phyloP scores from a whole-genome alignment of 805 yeast genomes.

The Jamesozyma piceae region DNA sequence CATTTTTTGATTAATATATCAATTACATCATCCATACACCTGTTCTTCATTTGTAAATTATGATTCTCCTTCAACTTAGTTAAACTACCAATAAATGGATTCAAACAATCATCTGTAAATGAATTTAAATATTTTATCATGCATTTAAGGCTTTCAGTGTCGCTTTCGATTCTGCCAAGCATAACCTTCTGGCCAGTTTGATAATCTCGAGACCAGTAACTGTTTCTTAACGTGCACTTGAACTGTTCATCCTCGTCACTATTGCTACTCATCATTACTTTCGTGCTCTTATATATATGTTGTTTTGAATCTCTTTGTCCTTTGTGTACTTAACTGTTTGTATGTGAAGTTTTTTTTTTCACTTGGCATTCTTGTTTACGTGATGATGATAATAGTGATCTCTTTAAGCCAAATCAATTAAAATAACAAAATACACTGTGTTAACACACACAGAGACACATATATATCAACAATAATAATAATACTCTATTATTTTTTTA shows the following conservation, averaged over 20 bases:
- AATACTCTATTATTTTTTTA: too few relatives aligned
- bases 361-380: too few relatives aligned
- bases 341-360: too few relatives aligned
- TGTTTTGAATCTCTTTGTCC: too few relatives aligned
- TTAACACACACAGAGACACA: too few relatives aligned
- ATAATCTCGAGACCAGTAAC: constrained; percentile 16
- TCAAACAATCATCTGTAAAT: constrained; percentile 15
- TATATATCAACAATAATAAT: too few relatives aligned
- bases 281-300: too few relatives aligned
- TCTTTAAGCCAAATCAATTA: too few relatives aligned
- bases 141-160: not conserved
- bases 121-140: not conserved
- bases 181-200: constrained; percentile 23
- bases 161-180: constrained; percentile 12
- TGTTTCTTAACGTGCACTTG: not conserved
- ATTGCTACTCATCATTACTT: too few relatives aligned
- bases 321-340: too few relatives aligned
- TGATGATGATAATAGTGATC: too few relatives aligned
- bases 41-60: not conserved
- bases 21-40: not conserved
- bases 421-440: too few relatives aligned
- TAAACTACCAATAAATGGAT: constrained; percentile 3
- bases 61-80: not conserved
- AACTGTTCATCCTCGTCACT: not conserved
- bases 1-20: not conserved